Percentiles rank a stretch among this genome's conserved stretches.
These are phyloP conservation scores for Rhodosporidiobolus odoratus DNA, from an alignment of 768 basidiomycete genomes.

Conservation along the genomic window DNA sequence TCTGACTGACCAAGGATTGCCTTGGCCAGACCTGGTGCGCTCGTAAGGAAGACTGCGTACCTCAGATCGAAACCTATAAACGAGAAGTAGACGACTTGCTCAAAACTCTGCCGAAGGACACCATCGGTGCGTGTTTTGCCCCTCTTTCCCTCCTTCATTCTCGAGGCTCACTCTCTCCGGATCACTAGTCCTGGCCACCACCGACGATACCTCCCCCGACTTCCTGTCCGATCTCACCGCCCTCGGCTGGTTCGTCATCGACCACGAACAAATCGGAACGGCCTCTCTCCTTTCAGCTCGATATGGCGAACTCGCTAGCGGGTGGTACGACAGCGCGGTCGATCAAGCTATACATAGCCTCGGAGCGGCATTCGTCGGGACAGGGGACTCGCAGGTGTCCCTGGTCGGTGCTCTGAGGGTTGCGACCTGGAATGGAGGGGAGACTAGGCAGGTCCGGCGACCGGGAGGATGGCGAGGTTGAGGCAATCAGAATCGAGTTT, in stretches of 20 bases:
- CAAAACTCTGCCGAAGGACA: background rate
- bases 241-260: conserved; percentile 12
- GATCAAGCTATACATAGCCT: conserved; percentile 18
- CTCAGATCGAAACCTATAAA: background rate
- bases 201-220: conserved; percentile 16
- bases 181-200: conserved; percentile 14
- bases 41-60: background rate
- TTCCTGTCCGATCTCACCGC: background rate
- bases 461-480: background rate
- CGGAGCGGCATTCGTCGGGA: conserved; percentile 12
- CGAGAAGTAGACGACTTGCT: conserved; percentile 1
- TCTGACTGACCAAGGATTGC: too few species aligned
- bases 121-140: background rate
- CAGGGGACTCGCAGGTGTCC: conserved; percentile 17
- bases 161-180: background rate
- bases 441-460: background rate
- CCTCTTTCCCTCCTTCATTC: background rate
- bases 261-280: conserved; percentile 6
- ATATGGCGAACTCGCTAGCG: background rate
- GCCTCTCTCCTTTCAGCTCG: background rate
- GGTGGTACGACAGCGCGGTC: conserved; percentile 15
- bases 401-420: conserved; percentile 16
- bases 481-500: too few species aligned
- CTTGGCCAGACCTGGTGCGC: conserved; percentile 16
- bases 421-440: conserved; percentile 13